Evolutionary conservation across 805 yeast species (phyloP).

Genomic region (Saccharomycopsis fodiens): DNA sequence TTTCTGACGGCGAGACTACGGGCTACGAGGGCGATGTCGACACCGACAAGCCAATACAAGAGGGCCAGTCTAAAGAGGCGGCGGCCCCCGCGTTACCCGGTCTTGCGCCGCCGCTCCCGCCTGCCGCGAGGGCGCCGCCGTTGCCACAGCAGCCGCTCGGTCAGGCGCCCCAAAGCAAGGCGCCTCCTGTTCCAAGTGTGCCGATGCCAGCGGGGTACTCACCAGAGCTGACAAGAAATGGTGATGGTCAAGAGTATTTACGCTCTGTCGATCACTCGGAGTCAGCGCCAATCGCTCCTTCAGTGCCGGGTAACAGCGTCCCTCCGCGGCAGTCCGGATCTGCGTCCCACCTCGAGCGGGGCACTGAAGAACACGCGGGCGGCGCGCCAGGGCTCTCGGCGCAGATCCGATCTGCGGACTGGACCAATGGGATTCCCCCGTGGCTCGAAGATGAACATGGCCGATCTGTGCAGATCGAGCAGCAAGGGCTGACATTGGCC

Average conservation of each 20-base stretch:
- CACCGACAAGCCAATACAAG: slow-evolving; percentile 5
- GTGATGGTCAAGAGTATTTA: no score
- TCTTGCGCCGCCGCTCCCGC: slow-evolving; percentile 12
- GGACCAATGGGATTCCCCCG: not conserved
- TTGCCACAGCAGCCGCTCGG: slow-evolving; percentile 11
- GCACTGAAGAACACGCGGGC: not conserved
- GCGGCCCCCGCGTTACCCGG: not conserved
- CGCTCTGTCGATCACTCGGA: no score
- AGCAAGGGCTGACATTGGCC: slow-evolving; percentile 45
- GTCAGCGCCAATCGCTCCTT: no score
- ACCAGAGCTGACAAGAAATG: no score
- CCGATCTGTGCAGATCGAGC: slow-evolving; percentile 51
- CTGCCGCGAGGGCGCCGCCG: slow-evolving; percentile 14
- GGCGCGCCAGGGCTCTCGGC: not conserved
- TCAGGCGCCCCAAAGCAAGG: no score
- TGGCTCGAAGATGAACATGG: slow-evolving; percentile 26
- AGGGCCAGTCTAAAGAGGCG: slow-evolving; percentile 1
- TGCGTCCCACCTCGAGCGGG: not conserved
- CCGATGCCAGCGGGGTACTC: slow-evolving; percentile 12
- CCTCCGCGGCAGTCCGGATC: slow-evolving; percentile 8
- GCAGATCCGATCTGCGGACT: not conserved
- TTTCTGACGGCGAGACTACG: slow-evolving; percentile 13
- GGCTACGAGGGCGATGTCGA: slow-evolving; percentile 18
- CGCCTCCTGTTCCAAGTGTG: not conserved
- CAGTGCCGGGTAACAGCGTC: slow-evolving; percentile 22